Evolutionary conservation across 2,329 filamentous ascomycete genomes (phyloP), one percentile per base, ranked within the genome.

Genomic region (Calonectria pseudoreteaudii): DNA sequence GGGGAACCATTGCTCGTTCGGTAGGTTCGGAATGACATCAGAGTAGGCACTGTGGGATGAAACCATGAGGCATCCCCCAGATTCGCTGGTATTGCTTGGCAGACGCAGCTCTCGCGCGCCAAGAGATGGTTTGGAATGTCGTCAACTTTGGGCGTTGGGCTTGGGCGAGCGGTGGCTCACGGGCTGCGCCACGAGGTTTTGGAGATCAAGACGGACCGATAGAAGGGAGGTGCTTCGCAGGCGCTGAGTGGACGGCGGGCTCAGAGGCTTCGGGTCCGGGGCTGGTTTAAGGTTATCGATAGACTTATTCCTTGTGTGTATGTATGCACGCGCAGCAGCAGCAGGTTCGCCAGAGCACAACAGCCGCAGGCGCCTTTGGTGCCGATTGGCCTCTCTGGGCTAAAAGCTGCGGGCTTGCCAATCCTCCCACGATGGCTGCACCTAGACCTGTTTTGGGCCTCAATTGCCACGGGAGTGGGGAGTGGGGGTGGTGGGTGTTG

Each of bases 261-360:
- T 26, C 41, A 36, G 23, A 53, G 36, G 50, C 58, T 56, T 65
- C 38, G 49, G 60, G 13, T 47, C 50, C 47, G 47, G 50, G 38
- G 50, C 56, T n/a, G 23, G 23, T 66, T 78, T 77, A 80, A 80
- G 77, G 70, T 79, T 80, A 66, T 68, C 60, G 76, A 76, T 80
- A 79, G 66, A 53, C 70, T 79, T 77, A 76, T 71, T 67, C 67
- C 49, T 65, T 58, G 53, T 10, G 65, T 34, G 23, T 47, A n/a
- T 58, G 53, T 10, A 58, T 34, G 23, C 23, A n/a, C 44, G 44
- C 44, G 44, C 44, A 47, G 41, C 41, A 47, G 44, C 14, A 47
- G 47, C 14, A 26, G 47, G 18, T 31, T n/a, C 23, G 50, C 23
- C 36, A 47, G 56, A 67, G 41, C 67, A 58, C 52, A 18, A 44